Evolutionary conservation across 2,329 filamentous ascomycete species (phyloP), one percentile per base, ranked within the genome.

Genomic region (Periconia sp.): DNA sequence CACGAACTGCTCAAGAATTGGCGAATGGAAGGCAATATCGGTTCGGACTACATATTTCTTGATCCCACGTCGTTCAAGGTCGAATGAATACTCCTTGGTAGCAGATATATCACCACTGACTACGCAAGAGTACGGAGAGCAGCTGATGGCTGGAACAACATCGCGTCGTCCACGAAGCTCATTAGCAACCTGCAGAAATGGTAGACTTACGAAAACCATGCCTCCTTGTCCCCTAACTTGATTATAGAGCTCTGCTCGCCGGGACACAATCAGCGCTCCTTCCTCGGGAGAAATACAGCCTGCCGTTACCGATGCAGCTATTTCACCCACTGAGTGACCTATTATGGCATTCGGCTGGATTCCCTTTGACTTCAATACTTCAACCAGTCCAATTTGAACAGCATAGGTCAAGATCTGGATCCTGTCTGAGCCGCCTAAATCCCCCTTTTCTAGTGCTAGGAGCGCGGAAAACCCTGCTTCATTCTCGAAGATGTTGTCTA

Each of bases 281-380:
- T 75, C 70, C 17, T 58, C 44, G 0, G 52, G 46, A 0, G 61
- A 66, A 5, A 73, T 36, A 17, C 52, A 63, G 5, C 67, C 68
- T 13, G 64, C 66, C 2, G 53, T 60, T 6, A 73, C 69, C 2
- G 66, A 51, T 2, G 71, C 72, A 2, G 72, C 71, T 9, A 73
- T 70, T 43, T 75, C 73, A 2, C 73, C 72, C 3, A 73, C 63
- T 0, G 72, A 74, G 39, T 75, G 72, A 1, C 72, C 72, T 26
- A 74, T 66, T 5, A 75, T 56, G 0, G 71, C 72, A 7, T 60
- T 38, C 1, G 72, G 71, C 3, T 38, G 21, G 0, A 69, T 22
- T 0, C 69, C 69, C 19, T 62, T 59, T 5, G 51, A 50, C 19
- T 51, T 43, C 1, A 75, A 62, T 1, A 72, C 35, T 0, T 59